Evolutionary conservation across 495 filamentous ascomycete species (phyloP).

Genomic region (Aspergillus funiculosus): DNA sequence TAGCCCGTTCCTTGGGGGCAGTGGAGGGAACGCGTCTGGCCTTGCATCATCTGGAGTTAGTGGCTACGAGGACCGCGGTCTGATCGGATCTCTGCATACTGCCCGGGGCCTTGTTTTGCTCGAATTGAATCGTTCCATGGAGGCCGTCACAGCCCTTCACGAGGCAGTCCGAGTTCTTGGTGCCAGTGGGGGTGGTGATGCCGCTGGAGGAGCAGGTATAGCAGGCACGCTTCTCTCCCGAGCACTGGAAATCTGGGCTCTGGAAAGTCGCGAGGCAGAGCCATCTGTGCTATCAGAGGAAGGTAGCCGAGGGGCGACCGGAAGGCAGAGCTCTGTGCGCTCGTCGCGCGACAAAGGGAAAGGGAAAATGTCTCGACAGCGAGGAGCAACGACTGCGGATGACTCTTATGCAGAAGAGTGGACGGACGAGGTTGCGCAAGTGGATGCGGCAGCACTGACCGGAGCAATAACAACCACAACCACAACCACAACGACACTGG

Average conservation of each 20-base stretch:
- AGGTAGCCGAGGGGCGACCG: slow-evolving; percentile 9
- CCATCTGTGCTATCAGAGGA: slow-evolving; percentile 20
- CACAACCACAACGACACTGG: slow-evolving; percentile 16
- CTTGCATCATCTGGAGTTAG: slow-evolving; percentile 36
- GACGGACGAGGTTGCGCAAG: slow-evolving; percentile 35
- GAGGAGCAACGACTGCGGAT: slow-evolving; percentile 16
- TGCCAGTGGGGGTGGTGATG: slow-evolving; percentile 49
- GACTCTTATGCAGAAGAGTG: slow-evolving; percentile 29
- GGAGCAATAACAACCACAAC: too few species aligned
- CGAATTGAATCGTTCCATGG: slow-evolving; percentile 58
- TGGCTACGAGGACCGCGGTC: slow-evolving; percentile 43
- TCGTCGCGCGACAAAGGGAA: slow-evolving; percentile 29
- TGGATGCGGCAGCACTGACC: too few species aligned
- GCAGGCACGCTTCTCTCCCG: slow-evolving; percentile 70
- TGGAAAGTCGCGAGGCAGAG: slow-evolving; percentile 33
- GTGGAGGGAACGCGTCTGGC: slow-evolving; percentile 30
- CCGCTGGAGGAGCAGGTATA: slow-evolving; percentile 60
- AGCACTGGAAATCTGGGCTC: slow-evolving; percentile 62
- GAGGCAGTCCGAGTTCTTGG: slow-evolving; percentile 59
- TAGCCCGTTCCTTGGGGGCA: slow-evolving; percentile 37
- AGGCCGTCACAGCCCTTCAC: slow-evolving; percentile 62
- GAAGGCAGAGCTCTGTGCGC: slow-evolving; percentile 20
- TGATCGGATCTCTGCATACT: slow-evolving; percentile 42
- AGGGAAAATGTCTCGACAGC: slow-evolving; percentile 23
- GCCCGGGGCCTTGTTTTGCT: slow-evolving; percentile 62